Base-by-base conservation (phyloP, 306 rosid species). In the Rosa rugosa region DNA sequence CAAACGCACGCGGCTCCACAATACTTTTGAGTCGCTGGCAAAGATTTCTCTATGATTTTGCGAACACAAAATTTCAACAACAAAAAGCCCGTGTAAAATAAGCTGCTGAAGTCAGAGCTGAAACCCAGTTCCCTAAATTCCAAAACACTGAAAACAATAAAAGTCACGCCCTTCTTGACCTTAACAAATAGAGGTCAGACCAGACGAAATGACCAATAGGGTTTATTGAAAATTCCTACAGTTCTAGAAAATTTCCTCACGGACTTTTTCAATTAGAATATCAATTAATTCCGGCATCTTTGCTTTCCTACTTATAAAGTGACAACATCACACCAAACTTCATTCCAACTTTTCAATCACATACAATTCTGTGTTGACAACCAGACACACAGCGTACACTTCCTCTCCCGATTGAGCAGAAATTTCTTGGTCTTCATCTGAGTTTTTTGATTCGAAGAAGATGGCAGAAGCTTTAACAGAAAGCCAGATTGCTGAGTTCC, bases 381-480 rank as follows among this genome's bases (percentile, higher is more conserved):
- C 54, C 34, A 53, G 8, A 40, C 17, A 40, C 10, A 51, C 42
- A 34, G 11, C 69, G 36, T 7, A 34, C 71, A 20, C 68, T 73
- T 57, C 25, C n/a, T 57, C 23, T 64, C 5, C 22, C 46, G 17
- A 1, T 18, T 45, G 40, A 70, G 22, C n/a, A 36, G 20, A 42
- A 0, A 5, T 18, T 63, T 40, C 27, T 50, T 57, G 6, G n/a
- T 34, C 69, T 51, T 57, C 34, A 31, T 60, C 70, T 25, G 40
- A 8, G 23, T 20, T 64, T 46, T 63, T 31, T 46, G 60, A 16
- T 63, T 63, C 11, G 17, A 31, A 62, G n/a, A 66, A 77, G 51
- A 84, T 84, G 87, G 84, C 82, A n/a, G 88, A 69, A 31, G 72
- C 84, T 34, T 77, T 88, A 50, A 81, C 91, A 45, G 77, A 85